Conservation (phyloP, 169 alveolate genomes). For the Plasmodium inui region DNA sequence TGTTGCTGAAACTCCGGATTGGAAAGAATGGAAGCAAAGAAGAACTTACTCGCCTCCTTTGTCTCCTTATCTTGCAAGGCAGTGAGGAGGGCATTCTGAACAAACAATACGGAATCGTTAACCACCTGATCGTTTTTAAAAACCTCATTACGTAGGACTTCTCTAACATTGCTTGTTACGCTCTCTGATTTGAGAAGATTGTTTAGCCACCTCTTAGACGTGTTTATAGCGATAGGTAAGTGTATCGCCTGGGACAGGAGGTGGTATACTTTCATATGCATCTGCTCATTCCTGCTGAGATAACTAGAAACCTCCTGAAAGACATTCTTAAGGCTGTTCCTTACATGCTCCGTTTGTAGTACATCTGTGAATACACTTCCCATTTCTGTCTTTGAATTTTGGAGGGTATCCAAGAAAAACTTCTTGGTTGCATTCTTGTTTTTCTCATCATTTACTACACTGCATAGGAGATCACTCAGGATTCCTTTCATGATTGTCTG, state of each 20-base stretch:
- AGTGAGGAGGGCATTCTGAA: not conserved
- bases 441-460: not conserved
- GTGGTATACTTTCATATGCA: conserved; percentile 4
- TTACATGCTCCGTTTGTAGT: conserved; percentile 19
- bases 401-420: conserved; percentile 1
- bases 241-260: conserved; percentile 23
- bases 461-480: not conserved
- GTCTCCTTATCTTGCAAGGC: conserved; percentile 15
- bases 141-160: conserved; percentile 20
- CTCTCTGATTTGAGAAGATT: conserved; percentile 8
- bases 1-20: conserved; percentile 49
- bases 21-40: conserved; percentile 15
- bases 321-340: not conserved
- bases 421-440: conserved; percentile 10
- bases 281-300: conserved; percentile 17
- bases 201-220: conserved; percentile 16
- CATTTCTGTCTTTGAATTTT: conserved; percentile 4
- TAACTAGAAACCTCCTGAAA: not conserved
- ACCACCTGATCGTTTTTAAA: conserved; percentile 36
- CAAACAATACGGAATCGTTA: conserved; percentile 1
- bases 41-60: not conserved
- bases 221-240: conserved; percentile 5
- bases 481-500: conserved; percentile 12
- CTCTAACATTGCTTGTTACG: conserved; percentile 17
- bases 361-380: conserved; percentile 11